phyloP scores from a whole-genome alignment of 192 early-diverging fungal genomes.

The Funneliformis mosseae region DNA sequence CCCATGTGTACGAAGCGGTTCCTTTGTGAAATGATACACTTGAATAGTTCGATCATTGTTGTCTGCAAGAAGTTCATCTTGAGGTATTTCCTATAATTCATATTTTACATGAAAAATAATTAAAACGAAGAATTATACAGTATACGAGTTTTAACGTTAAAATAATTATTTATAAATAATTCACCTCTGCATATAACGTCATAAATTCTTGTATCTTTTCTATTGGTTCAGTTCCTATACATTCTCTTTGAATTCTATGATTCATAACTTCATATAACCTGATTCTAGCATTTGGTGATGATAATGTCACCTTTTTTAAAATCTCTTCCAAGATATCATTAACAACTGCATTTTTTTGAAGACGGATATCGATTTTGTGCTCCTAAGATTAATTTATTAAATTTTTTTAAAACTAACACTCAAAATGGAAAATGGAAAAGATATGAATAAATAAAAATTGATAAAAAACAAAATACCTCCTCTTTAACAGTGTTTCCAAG shows the following conservation, averaged over 20 bases:
- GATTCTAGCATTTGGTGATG: slow-evolving; percentile 48
- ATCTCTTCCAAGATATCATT: slow-evolving; percentile 54
- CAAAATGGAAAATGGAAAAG: too few species aligned
- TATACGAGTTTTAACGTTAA: neutral
- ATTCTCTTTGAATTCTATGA: slow-evolving; percentile 52
- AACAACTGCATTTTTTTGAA: slow-evolving; percentile 62
- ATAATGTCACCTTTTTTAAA: slow-evolving; percentile 51
- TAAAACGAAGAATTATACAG: neutral
- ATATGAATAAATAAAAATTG: neutral
- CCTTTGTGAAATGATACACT: slow-evolving; percentile 80
- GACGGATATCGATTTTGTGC: slow-evolving; percentile 60
- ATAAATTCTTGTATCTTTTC: slow-evolving; percentile 44
- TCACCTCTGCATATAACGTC: slow-evolving; percentile 63
- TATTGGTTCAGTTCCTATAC: slow-evolving; percentile 49
- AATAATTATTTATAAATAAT: neutral
- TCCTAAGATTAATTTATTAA: neutral
- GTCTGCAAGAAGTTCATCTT: slow-evolving; percentile 47
- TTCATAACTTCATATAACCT: slow-evolving; percentile 60
- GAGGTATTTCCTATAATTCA: slow-evolving; percentile 41
- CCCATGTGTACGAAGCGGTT: slow-evolving; percentile 68
- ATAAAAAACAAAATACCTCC: slow-evolving; percentile 48
- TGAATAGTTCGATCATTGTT: slow-evolving; percentile 52
- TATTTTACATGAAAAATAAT: neutral
- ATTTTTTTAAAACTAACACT: too few species aligned
- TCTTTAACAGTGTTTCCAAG: slow-evolving; percentile 70